These are phyloP conservation scores for Phytophthora sp. DNA, from an alignment of 352 stramenopile species.

Conservation along the genomic window DNA sequence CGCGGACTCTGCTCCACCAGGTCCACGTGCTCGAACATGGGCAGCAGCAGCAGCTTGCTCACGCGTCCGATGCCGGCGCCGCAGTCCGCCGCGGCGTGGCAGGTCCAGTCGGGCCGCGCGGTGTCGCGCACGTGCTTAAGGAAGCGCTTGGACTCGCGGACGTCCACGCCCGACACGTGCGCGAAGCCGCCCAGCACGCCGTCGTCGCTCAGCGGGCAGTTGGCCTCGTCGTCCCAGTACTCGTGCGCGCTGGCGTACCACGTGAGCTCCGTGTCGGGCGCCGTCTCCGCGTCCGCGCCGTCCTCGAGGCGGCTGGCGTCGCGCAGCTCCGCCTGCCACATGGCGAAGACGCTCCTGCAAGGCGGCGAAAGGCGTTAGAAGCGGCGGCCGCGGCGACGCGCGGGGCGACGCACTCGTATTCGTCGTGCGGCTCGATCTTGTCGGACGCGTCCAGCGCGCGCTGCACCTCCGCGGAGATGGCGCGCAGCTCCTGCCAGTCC, in stretches of 20 bases:
- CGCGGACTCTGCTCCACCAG: slow-evolving; percentile 95
- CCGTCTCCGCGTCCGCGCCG: not conserved
- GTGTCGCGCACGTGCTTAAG: slow-evolving; percentile 49
- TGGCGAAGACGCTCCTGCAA: slow-evolving; percentile 67
- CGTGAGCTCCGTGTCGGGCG: slow-evolving; percentile 20
- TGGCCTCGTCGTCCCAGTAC: slow-evolving; percentile 90
- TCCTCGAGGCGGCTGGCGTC: slow-evolving; percentile 23
- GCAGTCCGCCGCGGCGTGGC: slow-evolving; percentile 72
- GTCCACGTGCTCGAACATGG: slow-evolving; percentile 89
- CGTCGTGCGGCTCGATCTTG: slow-evolving; percentile 54
- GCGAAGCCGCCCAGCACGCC: slow-evolving; percentile 94
- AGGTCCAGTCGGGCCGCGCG: slow-evolving; percentile 53
- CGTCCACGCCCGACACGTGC: slow-evolving; percentile 82
- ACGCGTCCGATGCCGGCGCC: slow-evolving; percentile 95
- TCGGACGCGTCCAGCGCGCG: slow-evolving; percentile 59
- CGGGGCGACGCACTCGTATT: slow-evolving; percentile 58
- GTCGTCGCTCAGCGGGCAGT: slow-evolving; percentile 93
- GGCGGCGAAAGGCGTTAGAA: not conserved
- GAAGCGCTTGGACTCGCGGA: slow-evolving; percentile 76
- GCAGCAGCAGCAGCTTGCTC: slow-evolving; percentile 93
- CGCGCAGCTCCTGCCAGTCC: slow-evolving; percentile 63
- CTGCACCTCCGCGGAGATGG: slow-evolving; percentile 62
- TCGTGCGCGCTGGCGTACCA: slow-evolving; percentile 81
- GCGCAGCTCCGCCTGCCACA: slow-evolving; percentile 72
- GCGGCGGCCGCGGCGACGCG: too few relatives aligned